Evolutionary conservation across 2,329 filamentous ascomycete species (phyloP), one percentile per base, ranked within the genome.

Genomic region (Aspergillus intermedius): DNA sequence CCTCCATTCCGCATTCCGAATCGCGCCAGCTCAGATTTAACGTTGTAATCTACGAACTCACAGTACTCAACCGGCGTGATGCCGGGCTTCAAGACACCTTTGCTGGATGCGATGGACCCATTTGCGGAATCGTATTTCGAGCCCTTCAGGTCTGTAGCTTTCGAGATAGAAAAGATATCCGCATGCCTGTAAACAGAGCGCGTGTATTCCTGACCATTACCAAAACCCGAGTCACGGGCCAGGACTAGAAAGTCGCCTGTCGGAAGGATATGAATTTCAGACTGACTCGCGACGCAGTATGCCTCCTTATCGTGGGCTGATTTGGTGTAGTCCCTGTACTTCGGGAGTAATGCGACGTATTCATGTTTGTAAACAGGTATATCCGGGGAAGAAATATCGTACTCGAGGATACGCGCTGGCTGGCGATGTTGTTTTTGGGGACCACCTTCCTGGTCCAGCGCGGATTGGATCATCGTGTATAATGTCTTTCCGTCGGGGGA

Each of bases 1-100:
- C 83, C 84, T 2, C 85, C 85, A 56, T 88, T 88, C 57, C 85
- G 82, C 3, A 86, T 65, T 0, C 81, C 79, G 54, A 88, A 88
- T 17, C 79, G 77, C 35, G 74, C 76, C 19, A 89, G 72, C 67
- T 88, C 76, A 1, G 69, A 60, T 54, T 86, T 83, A 51, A 83
- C 72, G 61, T 88, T 89, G 63, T 79, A 84, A 58, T 87, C 81
- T 28, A 88, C 60, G 69, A 83, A 88, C 0, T 76, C 61, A 62
- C 84, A 88, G 59, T 86, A 84, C 25, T 71, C 71, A 0, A 81
- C 83, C 0, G 81, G 73, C 2, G 68, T 77, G 54, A 87, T 77
- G 10, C 67, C 75, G 0, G 63, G 45, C 10, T 80, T 72, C 7
- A 88, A 67, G 3, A 71, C 66, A 4, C 84, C 84, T 4, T 71